Base-by-base conservation (phyloP, 495 filamentous ascomycete species). In the Trichoderma virens region DNA sequence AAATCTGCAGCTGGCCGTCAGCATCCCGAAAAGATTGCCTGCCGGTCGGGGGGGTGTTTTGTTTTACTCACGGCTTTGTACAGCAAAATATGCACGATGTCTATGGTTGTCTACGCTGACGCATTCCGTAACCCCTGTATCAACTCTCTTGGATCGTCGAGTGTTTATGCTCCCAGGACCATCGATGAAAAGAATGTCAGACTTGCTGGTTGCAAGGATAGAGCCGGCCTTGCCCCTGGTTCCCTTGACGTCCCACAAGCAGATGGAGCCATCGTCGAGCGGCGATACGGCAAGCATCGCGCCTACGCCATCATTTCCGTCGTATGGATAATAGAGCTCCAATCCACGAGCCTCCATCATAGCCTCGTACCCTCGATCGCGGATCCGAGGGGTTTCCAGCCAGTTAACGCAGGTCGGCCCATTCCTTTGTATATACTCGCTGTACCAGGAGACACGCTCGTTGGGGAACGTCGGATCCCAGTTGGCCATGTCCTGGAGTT, bases 371-470 rank as follows among this genome's bases (percentile, higher is more conserved):
- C 73, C 64, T 25, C 67, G 71, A 1, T 73, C 67, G n/a, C 69
- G 66, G 23, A 74, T 70, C 18, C 72, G 73, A 18, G 85, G 83
- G 61, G 85, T 80, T 68, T 90, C 83, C 59, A 93, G 77, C 92
- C 92, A 97, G 68, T 81, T 88, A 32, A 90, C 75, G 6, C 80
- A 82, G 32, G 92, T 81, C 0, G 90, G 87, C 0, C 84, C 91
- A 76, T 94, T 83, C 27, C 92, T 81, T 30, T 91, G 90, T 66
- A 93, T 88, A 72, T 90, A 97, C 74, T 97, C 92, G 61, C 88
- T 84, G 68, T 95, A 97, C 87, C 90, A 97, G 61, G 90, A 83
- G 16, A 90, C 78, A 41, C 77, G 76, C 71, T 90, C 88, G 14
- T 77, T 75, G 16, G 88, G 85, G 65, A 88, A 88, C 5, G 84